phyloP scores from a whole-genome alignment of 2,329 filamentous ascomycete species.

The Chrysoporthe austroafricana region DNA sequence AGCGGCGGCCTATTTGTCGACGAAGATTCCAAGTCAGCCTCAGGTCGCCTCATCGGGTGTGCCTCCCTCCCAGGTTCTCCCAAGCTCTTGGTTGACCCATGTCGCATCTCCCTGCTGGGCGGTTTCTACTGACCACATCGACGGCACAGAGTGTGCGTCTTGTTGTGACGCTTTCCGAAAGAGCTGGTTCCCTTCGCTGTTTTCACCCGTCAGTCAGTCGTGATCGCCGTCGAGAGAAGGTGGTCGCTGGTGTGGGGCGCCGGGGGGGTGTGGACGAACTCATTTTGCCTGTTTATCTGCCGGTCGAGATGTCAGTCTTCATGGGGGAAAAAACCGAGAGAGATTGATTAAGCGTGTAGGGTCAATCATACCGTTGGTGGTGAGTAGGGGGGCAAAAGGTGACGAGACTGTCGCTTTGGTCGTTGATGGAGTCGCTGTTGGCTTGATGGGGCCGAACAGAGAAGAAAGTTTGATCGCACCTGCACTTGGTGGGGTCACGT shows the following conservation, averaged over 20 bases:
- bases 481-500: conserved; percentile 18
- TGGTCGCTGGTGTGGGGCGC: conserved; percentile 3
- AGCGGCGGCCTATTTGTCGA: conserved; percentile 75
- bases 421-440: conserved; percentile 29
- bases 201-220: conserved; percentile 27
- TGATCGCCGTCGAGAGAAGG: conserved; percentile 25
- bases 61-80: conserved; percentile 12
- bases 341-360: not conserved
- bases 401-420: conserved; percentile 25
- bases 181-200: conserved; percentile 31
- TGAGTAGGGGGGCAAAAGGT: conserved; percentile 24
- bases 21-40: conserved; percentile 33
- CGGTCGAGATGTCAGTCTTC: conserved; percentile 29
- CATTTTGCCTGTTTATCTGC: conserved; percentile 56
- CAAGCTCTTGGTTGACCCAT: conserved; percentile 15
- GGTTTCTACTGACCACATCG: conserved; percentile 81
- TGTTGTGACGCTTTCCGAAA: conserved; percentile 29
- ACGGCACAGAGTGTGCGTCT: conserved; percentile 95
- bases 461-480: conserved; percentile 15
- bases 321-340: not conserved
- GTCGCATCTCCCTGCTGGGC: conserved; percentile 10
- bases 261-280: conserved; percentile 48
- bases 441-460: conserved; percentile 19
- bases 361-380: conserved; percentile 26
- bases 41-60: conserved; percentile 21